Base-by-base conservation (phyloP, 1,139 yeast genomes). In the Blastobotrys ciferrii region DNA sequence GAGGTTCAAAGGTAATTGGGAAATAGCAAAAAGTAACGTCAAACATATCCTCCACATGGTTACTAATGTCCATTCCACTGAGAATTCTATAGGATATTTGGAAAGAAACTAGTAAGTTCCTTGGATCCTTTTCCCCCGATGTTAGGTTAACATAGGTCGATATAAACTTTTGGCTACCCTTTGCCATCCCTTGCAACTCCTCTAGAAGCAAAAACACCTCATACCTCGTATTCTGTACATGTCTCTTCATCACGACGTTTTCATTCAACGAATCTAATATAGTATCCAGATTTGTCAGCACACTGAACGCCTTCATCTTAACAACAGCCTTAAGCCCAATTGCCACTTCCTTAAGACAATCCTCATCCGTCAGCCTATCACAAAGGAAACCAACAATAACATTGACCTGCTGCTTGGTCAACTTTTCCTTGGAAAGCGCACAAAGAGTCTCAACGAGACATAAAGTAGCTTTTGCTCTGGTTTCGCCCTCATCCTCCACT, bases 1-100 rank as follows among this genome's bases (percentile, higher is more conserved):
- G 96, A 1, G 98, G 97, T 52, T 82, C 84, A 68, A 94, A 94
- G 0, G 97, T 86, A 46, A 94, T 91, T 3, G 99, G 99, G 69
- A 91, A 94, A 69, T 94, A 94, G 66, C 98, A 92, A 64, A 92
- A 92, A 36, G 89, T 76, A 32, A 87, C 81, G 63, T 94, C 98
- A 62, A 91, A 92, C 51, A 92, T 66, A 23, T 87, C 88, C 53
- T 82, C 83, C 23, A 72, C 66, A 0, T 53, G 49, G 9, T 54
- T 52, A 2, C 49, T 71, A 45, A 81, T 73, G 0, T 68, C 63
- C 42, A 85, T 74, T 7, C 58, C 57, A 6, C 68, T 57, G 23
- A 84, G 74, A 20, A 92, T 77, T 3, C 50, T 50, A 11, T 67
- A 59, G 58, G 84, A 81, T 46, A 88, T 65, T 2, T 72, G 67